Conservation (phyloP, 2,329 filamentous ascomycete genomes). For the Fusarium mexicanum region DNA sequence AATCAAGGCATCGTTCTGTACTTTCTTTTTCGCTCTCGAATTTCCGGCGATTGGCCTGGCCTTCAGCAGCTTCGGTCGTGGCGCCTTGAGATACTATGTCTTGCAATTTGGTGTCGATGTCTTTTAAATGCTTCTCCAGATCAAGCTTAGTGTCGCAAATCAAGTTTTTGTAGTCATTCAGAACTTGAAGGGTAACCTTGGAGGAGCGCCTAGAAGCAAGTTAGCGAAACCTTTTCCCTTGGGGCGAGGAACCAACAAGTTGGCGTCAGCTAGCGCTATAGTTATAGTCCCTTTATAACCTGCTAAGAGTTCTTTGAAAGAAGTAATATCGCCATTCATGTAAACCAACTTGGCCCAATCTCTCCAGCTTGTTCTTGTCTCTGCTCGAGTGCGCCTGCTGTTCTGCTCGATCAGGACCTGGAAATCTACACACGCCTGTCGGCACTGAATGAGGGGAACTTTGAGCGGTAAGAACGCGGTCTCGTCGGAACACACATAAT, state of each 20-base stretch:
- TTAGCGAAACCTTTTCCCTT: background rate
- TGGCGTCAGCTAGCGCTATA: conserved; percentile 36
- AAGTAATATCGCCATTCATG: conserved; percentile 54
- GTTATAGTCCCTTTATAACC: conserved; percentile 50
- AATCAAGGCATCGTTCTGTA: conserved; percentile 10
- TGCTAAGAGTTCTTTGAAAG: conserved; percentile 52
- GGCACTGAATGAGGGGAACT: conserved; percentile 52
- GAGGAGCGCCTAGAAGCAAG: background rate
- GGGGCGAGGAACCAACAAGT: conserved; percentile 18
- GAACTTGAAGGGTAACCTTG: conserved; percentile 13
- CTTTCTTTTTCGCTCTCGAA: conserved; percentile 12
- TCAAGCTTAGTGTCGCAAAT: conserved; percentile 35
- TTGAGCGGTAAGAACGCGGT: conserved; percentile 27
- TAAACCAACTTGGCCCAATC: conserved; percentile 57
- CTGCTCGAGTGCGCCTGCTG: conserved; percentile 25
- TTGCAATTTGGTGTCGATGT: conserved; percentile 11
- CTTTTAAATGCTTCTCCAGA: conserved; percentile 20
- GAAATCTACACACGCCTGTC: conserved; percentile 55
- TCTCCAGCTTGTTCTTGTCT: conserved; percentile 44
- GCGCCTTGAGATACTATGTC: background rate
- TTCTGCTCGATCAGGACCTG: conserved; percentile 46
- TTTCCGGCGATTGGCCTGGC: background rate
- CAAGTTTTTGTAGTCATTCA: conserved; percentile 34
- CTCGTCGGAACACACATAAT: conserved; percentile 13
- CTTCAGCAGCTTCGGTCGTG: background rate